Base-by-base conservation (phyloP, 345 rosid genomes). In the Nasturtium officinale region DNA sequence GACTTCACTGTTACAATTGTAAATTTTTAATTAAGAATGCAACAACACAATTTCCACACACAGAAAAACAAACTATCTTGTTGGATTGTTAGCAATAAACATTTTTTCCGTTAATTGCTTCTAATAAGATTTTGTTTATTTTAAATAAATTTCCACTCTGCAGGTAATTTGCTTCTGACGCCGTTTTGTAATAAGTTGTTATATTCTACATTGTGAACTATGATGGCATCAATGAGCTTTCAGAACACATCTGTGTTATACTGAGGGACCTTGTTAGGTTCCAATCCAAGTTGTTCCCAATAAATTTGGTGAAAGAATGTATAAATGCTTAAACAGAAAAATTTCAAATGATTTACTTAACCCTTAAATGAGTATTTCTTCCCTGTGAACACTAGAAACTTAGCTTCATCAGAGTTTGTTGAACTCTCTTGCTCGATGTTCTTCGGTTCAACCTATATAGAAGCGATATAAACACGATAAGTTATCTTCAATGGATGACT, bases 301-400 rank as follows among this genome's bases (percentile, higher is more conserved):
- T n/a, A 45, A 9, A 57, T 6, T 46, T 46, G 66, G 47, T 59
- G 16, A 26, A 38, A 50, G 9, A 16, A 21, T 17, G 11, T 25
- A 59, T 35, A 8, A 55, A 73, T 72, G 56, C 29, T 18, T 42
- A 40, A 30, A 9, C 10, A 21, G 6, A 28, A 53, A 30, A 42
- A 42, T 55, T 13, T 46, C 48, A 33, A 3, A 33, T 7, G 37
- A 10, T 38, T n/a, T 9, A 4, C 17, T 82, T 76, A 82, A 38
- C 72, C 79, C 61, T 71, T 85, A 46, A 88, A 64, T 21, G 86
- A 83, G 70, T 87, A 87, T 60, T 85, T 89, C 75, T 85, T 87
- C 79, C 96, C 90, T 1, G 85, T 79, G 75, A 89, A 87, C 16
- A 86, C 87, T 56, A 85, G 79, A 69, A 86, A 86, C 79, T 83